phyloP scores from a whole-genome alignment of 352 stramenopile species.

The Aphanomyces invadans region DNA sequence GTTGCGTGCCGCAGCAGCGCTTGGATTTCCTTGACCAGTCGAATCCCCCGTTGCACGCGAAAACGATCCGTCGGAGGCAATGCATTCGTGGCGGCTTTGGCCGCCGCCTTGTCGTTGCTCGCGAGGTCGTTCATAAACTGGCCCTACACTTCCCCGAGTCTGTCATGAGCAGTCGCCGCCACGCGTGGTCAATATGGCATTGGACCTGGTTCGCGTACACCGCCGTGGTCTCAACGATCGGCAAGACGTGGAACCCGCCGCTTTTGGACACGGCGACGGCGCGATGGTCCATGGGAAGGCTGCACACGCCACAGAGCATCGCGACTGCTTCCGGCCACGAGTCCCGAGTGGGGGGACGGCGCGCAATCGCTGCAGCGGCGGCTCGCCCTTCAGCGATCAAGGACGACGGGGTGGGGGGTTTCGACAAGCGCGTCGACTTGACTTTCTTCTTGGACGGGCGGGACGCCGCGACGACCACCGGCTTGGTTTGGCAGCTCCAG shows the following conservation, averaged over 20 bases:
- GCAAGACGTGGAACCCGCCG: constrained; percentile 52
- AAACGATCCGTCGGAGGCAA: constrained; percentile 10
- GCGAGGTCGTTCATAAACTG: constrained; percentile 6
- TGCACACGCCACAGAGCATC: constrained; percentile 52
- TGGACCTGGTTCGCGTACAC: not conserved
- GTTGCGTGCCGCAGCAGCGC: not conserved
- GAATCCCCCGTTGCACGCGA: not conserved
- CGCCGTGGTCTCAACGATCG: constrained; percentile 20
- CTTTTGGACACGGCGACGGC: constrained; percentile 45
- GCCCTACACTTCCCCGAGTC: no score
- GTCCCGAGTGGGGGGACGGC: constrained; percentile 34
- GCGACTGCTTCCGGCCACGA: constrained; percentile 30
- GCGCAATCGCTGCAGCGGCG: constrained; percentile 43
- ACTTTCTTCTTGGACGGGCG: constrained; percentile 38
- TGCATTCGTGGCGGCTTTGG: not conserved
- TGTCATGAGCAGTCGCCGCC: no score
- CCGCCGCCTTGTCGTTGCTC: no score
- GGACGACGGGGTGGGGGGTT: no score
- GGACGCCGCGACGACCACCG: no score
- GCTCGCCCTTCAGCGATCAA: no score
- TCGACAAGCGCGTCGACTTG: no score
- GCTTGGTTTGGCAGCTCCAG: constrained; percentile 62
- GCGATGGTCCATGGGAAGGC: constrained; percentile 39
- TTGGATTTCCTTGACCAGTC: constrained; percentile 6
- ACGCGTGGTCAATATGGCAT: no score